Conservation (phyloP, 2,329 filamentous ascomycete genomes). For the Chalaropsis ovoidea region DNA sequence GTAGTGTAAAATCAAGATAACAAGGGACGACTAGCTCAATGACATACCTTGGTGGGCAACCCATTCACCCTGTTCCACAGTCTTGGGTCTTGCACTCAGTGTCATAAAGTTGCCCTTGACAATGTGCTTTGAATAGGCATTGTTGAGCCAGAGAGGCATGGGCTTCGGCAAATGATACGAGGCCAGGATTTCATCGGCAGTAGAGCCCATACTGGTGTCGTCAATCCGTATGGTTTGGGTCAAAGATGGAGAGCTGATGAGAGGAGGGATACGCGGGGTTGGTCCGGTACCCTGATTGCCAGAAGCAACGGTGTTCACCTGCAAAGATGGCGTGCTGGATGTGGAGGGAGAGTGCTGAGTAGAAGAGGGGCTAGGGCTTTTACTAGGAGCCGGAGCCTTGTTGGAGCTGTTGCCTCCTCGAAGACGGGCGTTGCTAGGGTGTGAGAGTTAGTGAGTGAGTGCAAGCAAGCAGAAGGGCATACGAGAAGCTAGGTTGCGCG, state of each 20-base stretch:
- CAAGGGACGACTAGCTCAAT: background rate
- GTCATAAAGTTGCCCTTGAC: slow-evolving; percentile 98
- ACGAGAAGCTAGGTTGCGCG: background rate
- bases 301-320: slow-evolving; percentile 17
- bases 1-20: background rate
- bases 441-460: background rate
- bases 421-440: slow-evolving; percentile 32
- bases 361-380: slow-evolving; percentile 43
- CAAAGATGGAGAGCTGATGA: slow-evolving; percentile 54
- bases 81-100: slow-evolving; percentile 80
- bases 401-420: slow-evolving; percentile 24
- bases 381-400: slow-evolving; percentile 42
- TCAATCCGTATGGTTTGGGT: slow-evolving; percentile 60
- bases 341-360: slow-evolving; percentile 37
- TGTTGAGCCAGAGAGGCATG: slow-evolving; percentile 64
- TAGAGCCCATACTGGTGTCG: slow-evolving; percentile 42
- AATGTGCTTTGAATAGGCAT: slow-evolving; percentile 69
- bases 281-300: slow-evolving; percentile 19
- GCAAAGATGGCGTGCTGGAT: slow-evolving; percentile 21
- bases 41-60: slow-evolving; percentile 78
- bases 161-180: slow-evolving; percentile 56
- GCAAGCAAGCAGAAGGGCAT: too few relatives aligned
- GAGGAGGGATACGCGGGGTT: slow-evolving; percentile 44
- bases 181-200: slow-evolving; percentile 46
- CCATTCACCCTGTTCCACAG: slow-evolving; percentile 92